phyloP scores from a whole-genome alignment of 257 asterid species.

The Plantago elongata region DNA sequence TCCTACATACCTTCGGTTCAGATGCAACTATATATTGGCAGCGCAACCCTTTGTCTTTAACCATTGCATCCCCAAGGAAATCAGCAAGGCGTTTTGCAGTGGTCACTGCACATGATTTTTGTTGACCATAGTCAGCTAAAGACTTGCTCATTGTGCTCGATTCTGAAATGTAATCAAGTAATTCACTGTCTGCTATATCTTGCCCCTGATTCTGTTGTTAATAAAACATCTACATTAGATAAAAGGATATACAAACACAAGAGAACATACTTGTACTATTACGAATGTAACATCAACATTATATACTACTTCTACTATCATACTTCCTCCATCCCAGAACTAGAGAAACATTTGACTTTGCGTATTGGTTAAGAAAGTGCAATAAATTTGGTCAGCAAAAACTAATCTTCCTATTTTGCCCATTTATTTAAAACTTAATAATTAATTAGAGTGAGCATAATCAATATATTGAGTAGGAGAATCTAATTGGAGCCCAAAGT shows the following conservation, averaged over 20 bases:
- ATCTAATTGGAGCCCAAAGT: too few species aligned
- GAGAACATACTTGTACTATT: not conserved
- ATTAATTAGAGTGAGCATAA: too few species aligned
- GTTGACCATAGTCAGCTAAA: constrained; percentile 88
- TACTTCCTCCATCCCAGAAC: too few species aligned
- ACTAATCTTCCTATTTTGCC: too few species aligned
- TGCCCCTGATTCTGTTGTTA: constrained; percentile 79
- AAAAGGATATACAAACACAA: constrained; percentile 7
- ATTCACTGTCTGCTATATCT: constrained; percentile 88
- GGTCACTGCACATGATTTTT: constrained; percentile 95
- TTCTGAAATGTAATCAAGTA: constrained; percentile 92
- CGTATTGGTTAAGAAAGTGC: too few species aligned
- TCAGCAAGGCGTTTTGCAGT: constrained; percentile 97
- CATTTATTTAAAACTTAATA: too few species aligned
- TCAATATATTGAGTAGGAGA: too few species aligned
- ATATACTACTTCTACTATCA: too few species aligned
- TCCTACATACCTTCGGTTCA: constrained; percentile 80
- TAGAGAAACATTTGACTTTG: too few species aligned
- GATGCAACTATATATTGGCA: constrained; percentile 96
- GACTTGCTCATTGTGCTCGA: constrained; percentile 99
- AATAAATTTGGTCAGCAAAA: too few species aligned
- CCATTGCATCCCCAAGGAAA: constrained; percentile 97
- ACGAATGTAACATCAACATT: too few species aligned
- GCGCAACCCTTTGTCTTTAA: constrained; percentile 90
- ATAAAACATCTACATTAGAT: constrained; percentile 21